These are phyloP conservation scores for Arthrobotrys megalospora DNA, from an alignment of 2,329 filamentous ascomycete genomes.

Conservation along the genomic window DNA sequence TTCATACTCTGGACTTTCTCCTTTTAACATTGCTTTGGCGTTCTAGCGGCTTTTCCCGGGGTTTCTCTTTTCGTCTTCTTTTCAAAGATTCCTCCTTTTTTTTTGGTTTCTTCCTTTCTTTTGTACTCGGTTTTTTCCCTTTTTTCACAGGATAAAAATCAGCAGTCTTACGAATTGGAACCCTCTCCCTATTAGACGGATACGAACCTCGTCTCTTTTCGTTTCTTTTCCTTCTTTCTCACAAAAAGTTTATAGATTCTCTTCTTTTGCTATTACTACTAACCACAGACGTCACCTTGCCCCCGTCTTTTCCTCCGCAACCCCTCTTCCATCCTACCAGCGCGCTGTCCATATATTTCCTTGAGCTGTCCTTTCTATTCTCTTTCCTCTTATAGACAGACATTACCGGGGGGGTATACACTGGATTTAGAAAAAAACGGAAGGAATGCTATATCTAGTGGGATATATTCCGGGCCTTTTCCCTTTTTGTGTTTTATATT, in stretches of 20 bases:
- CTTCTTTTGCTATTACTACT: slow-evolving; percentile 13
- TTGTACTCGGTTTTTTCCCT: not conserved
- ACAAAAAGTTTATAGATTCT: slow-evolving; percentile 54
- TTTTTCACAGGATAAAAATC: not conserved
- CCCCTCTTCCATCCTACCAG: not conserved
- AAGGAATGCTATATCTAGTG: not conserved
- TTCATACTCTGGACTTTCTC: slow-evolving; percentile 7
- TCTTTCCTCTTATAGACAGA: slow-evolving; percentile 5
- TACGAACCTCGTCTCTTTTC: slow-evolving; percentile 21
- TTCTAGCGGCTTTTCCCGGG: slow-evolving; percentile 39
- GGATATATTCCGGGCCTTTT: not conserved
- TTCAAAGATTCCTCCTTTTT: not conserved
- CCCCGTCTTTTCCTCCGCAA: not conserved
- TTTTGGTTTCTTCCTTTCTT: not conserved
- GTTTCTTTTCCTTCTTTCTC: not conserved
- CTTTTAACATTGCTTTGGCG: slow-evolving; percentile 37
- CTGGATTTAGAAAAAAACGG: not conserved
- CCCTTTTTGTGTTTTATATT: not conserved
- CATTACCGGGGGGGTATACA: not conserved
- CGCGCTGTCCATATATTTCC: not conserved
- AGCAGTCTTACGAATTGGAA: slow-evolving; percentile 22
- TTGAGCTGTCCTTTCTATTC: not conserved
- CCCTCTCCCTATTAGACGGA: slow-evolving; percentile 25
- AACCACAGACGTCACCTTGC: slow-evolving; percentile 5
- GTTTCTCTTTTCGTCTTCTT: slow-evolving; percentile 11